phyloP scores from a whole-genome alignment of 2,329 filamentous ascomycete genomes.

The Rosellinia necatrix region DNA sequence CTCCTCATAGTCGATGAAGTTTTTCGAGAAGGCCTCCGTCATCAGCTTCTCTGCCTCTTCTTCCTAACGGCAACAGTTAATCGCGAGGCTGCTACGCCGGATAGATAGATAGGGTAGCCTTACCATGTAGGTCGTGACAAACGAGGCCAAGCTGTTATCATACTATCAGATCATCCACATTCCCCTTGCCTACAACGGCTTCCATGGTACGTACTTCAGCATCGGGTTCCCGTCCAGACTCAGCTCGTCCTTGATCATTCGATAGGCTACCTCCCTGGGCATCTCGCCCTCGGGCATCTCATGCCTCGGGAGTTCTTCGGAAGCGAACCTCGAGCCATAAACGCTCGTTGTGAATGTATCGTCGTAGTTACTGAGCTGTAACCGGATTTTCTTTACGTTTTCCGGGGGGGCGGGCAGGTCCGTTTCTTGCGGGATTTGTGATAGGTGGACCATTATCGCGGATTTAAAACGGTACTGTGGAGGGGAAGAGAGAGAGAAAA shows the following conservation, averaged over 20 bases:
- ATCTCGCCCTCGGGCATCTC: slow-evolving; percentile 91
- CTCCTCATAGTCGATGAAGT: slow-evolving; percentile 91
- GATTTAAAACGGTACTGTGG: background rate
- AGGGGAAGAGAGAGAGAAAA: background rate
- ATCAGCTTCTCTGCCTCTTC: slow-evolving; percentile 96
- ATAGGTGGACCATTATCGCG: slow-evolving; percentile 57
- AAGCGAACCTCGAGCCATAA: slow-evolving; percentile 85
- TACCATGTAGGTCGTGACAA: slow-evolving; percentile 97
- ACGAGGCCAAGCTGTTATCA: slow-evolving; percentile 74
- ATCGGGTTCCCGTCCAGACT: slow-evolving; percentile 91
- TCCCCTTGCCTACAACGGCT: background rate
- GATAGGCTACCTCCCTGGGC: slow-evolving; percentile 91
- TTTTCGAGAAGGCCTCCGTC: slow-evolving; percentile 89
- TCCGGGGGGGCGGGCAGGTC: slow-evolving; percentile 39
- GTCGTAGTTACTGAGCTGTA: slow-evolving; percentile 55
- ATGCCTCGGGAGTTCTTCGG: slow-evolving; percentile 76
- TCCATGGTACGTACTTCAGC: slow-evolving; percentile 64
- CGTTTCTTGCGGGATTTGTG: slow-evolving; percentile 45
- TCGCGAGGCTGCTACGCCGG: background rate
- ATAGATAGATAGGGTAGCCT: slow-evolving; percentile 25
- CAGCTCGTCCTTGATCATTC: slow-evolving; percentile 94
- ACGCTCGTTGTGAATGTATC: slow-evolving; percentile 76
- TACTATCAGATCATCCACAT: slow-evolving; percentile 8
- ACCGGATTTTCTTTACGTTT: slow-evolving; percentile 48
- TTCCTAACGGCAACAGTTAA: slow-evolving; percentile 58